Base-by-base conservation (phyloP, 2,329 filamentous ascomycete species). In the Colletotrichum euphorbiae region DNA sequence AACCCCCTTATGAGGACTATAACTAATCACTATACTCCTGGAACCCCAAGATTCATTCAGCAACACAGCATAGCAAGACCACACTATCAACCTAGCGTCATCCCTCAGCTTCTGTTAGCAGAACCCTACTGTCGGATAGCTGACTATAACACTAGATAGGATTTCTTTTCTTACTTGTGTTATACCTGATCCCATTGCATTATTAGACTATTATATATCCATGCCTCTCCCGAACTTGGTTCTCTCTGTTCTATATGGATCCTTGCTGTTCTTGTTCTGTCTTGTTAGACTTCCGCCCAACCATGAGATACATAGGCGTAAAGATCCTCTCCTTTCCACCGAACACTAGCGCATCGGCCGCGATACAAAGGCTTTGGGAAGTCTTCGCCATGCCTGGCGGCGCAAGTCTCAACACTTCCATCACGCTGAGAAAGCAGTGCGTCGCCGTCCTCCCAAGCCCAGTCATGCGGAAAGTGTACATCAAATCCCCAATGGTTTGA, bases 291-390 rank as follows among this genome's bases (percentile, higher is more conserved):
- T 97, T 97, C 80, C 91, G 88, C 63, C 89, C 94, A 58, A 97
- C 88, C 92, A 97, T 97, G 76, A 97, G 82, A 82, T 97, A 97
- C 94, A 97, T 97, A 19, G 94, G 94, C 3, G 94, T 97, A 81
- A 97, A 98, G 48, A 98, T 84, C 80, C 96, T 93, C 83, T 91
- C 85, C 81, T 89, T 88, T 7, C 90, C 94, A 75, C 94, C 94
- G 57, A 90, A 91, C 4, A 97, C 94, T 62, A 97, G 83, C 69
- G 88, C 91, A 78, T 97, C 94, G 3, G 88, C 93, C 12, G 91
- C 94, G 64, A 87, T 77, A 1, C 89, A 93, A 73, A 97, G 80
- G 74, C 91, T 93, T 79, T 97, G 91, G 1, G 93, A 93, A 12
- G 93, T 97, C 88, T 96, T 97, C 79, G 91, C 91, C 46, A 93